A percentile compares a stretch with the other conserved stretches of the same genome.
Evolutionary conservation across 768 basidiomycete species (phyloP).

Genomic region (Dentipellis fragilis): DNA sequence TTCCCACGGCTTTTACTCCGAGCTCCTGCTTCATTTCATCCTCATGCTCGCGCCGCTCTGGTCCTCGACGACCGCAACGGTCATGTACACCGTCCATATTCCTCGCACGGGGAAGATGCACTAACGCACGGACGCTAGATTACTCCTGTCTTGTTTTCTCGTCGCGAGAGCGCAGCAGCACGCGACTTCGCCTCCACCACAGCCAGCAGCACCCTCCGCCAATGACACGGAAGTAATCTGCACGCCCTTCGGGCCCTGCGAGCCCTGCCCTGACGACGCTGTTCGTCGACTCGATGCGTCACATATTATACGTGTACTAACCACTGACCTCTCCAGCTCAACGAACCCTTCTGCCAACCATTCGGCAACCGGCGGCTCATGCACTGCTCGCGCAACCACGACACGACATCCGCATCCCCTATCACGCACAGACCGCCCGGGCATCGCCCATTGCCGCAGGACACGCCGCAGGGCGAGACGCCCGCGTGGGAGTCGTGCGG

Average conservation of each 20-base stretch:
- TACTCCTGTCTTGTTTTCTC: conserved; percentile 3
- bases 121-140: background rate
- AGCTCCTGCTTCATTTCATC: background rate
- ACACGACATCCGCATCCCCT: conserved; percentile 18
- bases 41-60: conserved; percentile 1
- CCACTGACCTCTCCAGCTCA: conserved; percentile 35
- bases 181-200: background rate
- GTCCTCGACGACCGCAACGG: background rate
- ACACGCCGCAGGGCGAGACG: conserved; percentile 37
- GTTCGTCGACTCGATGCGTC: conserved; percentile 16
- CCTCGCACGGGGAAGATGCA: background rate
- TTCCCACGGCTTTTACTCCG: conserved; percentile 11
- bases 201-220: no score
- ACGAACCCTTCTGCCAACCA: conserved; percentile 90
- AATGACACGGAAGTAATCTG: conserved; percentile 15
- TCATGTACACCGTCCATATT: conserved; percentile 3
- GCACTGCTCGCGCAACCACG: conserved; percentile 52
- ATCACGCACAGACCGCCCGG: background rate
- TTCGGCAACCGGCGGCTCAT: conserved; percentile 87
- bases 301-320: background rate
- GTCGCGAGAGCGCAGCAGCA: conserved; percentile 2
- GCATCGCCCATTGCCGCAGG: conserved; percentile 9
- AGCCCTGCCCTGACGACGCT: conserved; percentile 32
- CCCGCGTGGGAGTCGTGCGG: conserved; percentile 93
- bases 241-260: conserved; percentile 23